Percentiles rank a stretch among this genome's conserved stretches.
Conservation (phyloP, 768 basidiomycete species). For the Amanita pallidorosea region DNA sequence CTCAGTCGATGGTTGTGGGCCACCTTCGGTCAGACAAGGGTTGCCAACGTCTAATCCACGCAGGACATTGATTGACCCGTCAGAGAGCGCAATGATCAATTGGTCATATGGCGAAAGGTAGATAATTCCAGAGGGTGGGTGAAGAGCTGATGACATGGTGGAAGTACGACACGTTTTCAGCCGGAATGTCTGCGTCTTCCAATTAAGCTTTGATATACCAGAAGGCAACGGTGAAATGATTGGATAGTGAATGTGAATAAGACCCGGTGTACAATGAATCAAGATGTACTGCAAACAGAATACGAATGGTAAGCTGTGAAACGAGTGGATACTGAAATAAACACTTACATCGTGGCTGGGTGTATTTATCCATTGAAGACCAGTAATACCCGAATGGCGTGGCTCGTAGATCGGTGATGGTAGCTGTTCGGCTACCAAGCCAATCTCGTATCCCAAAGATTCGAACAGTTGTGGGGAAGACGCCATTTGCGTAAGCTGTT, state of each 20-base stretch:
- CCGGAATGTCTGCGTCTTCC: conserved; percentile 11
- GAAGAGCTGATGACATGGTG: conserved; percentile 39
- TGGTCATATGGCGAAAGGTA: conserved; percentile 41
- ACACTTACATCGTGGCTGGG: conserved; percentile 14
- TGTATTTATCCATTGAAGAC: conserved; percentile 44
- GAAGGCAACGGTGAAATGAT: conserved; percentile 11
- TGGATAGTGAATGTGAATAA: conserved; percentile 45
- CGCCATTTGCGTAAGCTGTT: conserved; percentile 16
- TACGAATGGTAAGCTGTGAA: background rate
- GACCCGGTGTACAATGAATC: conserved; percentile 48
- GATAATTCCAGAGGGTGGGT: conserved; percentile 47
- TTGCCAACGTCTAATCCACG: conserved; percentile 30
- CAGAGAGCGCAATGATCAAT: conserved; percentile 49
- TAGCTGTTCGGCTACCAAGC: conserved; percentile 18
- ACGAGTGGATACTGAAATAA: conserved; percentile 25
- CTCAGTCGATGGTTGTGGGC: background rate
- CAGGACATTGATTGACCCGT: conserved; percentile 62
- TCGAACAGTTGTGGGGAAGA: conserved; percentile 15
- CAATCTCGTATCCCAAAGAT: conserved; percentile 23
- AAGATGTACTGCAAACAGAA: conserved; percentile 39
- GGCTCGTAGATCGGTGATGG: conserved; percentile 18
- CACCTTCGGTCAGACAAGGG: background rate
- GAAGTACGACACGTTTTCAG: background rate
- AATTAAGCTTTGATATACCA: conserved; percentile 32
- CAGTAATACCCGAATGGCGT: conserved; percentile 36